A percentile compares a stretch with the other conserved stretches of the same genome.
phyloP scores from a whole-genome alignment of 306 rosid genomes.

The Macrotyloma uniflorum region DNA sequence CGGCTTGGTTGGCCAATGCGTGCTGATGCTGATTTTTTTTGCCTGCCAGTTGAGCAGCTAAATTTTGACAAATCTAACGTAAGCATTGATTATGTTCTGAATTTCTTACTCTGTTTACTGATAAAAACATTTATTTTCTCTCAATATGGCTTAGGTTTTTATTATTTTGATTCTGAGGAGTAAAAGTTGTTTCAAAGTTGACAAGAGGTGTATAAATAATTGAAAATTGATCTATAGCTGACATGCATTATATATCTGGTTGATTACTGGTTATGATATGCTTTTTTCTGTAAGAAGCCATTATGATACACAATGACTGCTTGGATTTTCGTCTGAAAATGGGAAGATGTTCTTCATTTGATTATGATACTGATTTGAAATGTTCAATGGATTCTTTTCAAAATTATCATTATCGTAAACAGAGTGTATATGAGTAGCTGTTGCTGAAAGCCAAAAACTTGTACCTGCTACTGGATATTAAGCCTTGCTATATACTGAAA shows the following conservation, averaged over 20 bases:
- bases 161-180: not conserved
- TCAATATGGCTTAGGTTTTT: not conserved
- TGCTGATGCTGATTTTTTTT: conserved; percentile 94
- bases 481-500: conserved; percentile 24
- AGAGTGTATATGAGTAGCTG: conserved; percentile 1
- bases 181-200: conserved; percentile 9
- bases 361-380: conserved; percentile 13
- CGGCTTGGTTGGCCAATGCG: conserved; percentile 99
- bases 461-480: conserved; percentile 14
- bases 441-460: conserved; percentile 18
- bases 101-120: not conserved
- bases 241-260: not conserved
- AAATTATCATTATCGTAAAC: not conserved
- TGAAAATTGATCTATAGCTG: conserved; percentile 7
- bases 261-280: conserved; percentile 4
- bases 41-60: conserved; percentile 43
- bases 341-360: not conserved
- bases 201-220: not conserved
- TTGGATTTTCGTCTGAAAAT: conserved; percentile 19
- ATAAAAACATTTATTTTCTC: conserved; percentile 4
- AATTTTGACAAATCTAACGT: conserved; percentile 64
- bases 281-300: not conserved
- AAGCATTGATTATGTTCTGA: conserved; percentile 35
- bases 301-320: not conserved
- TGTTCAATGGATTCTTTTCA: not conserved